Conservation (phyloP, 2,329 filamentous ascomycete species). For the Trichophyton rubrum region DNA sequence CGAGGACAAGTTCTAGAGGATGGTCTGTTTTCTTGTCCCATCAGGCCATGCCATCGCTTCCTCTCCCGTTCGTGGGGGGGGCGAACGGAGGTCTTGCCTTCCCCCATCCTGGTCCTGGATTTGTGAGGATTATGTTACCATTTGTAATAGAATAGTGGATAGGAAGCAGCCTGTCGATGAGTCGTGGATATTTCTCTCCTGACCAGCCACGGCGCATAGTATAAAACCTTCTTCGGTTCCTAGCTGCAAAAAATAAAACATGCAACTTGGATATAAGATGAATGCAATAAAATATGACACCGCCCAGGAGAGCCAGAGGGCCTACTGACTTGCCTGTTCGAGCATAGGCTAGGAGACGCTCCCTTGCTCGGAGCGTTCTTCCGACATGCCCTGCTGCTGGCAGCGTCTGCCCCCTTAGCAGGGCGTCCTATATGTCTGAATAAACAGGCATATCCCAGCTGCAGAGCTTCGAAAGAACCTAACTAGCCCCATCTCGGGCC, state of each 20-base stretch:
- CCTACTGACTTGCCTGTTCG: not conserved
- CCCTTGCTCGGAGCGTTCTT: slow-evolving; percentile 1
- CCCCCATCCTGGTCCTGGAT: not conserved
- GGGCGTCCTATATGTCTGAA: not conserved
- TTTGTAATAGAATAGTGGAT: slow-evolving; percentile 2
- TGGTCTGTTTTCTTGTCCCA: not conserved
- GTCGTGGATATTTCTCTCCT: not conserved
- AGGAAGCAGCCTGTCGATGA: not conserved
- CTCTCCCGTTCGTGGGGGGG: not conserved
- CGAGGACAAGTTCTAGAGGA: not conserved
- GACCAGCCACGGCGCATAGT: slow-evolving; percentile 2
- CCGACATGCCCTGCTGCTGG: not conserved
- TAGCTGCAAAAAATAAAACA: not conserved
- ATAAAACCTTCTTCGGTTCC: not conserved
- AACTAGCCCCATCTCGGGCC: not conserved
- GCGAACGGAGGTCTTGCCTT: not conserved
- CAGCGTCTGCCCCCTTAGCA: not conserved
- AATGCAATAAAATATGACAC: not conserved
- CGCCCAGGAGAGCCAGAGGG: not conserved
- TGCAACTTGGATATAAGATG: not conserved
- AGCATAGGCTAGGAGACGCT: not conserved
- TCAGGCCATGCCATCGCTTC: not conserved
- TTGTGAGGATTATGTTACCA: slow-evolving; percentile 4
- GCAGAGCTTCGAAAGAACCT: not conserved
- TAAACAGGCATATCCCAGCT: not conserved